phyloP scores from a whole-genome alignment of 306 rosid species.

The Bauhinia variegata region DNA sequence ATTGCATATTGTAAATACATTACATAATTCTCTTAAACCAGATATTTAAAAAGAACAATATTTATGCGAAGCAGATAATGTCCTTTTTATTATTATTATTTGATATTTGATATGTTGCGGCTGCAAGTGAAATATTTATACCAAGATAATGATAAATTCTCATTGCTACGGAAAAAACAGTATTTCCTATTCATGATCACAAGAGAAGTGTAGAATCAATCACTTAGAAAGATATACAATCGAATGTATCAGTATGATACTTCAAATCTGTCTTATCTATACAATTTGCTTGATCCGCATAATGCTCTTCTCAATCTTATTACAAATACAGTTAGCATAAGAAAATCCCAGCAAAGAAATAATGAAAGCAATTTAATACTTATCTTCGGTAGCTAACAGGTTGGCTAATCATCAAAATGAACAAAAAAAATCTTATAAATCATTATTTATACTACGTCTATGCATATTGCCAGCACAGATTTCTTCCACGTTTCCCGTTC shows the following conservation, averaged over 20 bases:
- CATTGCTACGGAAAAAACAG: not conserved
- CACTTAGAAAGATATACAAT: conserved; percentile 9
- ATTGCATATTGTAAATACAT: too few species aligned
- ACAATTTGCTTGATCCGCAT: conserved; percentile 25
- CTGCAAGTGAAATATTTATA: too few species aligned
- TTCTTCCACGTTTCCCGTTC: conserved; percentile 31
- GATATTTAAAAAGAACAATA: too few species aligned
- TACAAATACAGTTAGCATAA: conserved; percentile 22
- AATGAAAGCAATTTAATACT: conserved; percentile 22
- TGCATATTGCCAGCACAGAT: conserved; percentile 25
- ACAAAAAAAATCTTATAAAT: conserved; percentile 35
- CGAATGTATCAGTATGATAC: not conserved
- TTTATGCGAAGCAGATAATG: too few species aligned
- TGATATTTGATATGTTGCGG: too few species aligned
- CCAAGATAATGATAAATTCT: not conserved
- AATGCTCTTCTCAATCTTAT: conserved; percentile 30
- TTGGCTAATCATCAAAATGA: conserved; percentile 40
- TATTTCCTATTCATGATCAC: conserved; percentile 2
- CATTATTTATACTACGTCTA: conserved; percentile 24
- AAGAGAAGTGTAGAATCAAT: conserved; percentile 18
- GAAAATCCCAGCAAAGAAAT: conserved; percentile 31
- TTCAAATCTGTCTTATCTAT: conserved; percentile 33
- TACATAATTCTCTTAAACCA: too few species aligned
- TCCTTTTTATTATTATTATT: too few species aligned
- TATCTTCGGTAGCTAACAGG: conserved; percentile 32